A percentile compares a stretch with the other conserved stretches of the same genome.
These are phyloP conservation scores for Acanthamoeba rhysodes DNA, from an alignment of 208 protist genomes.

Conservation along the genomic window DNA sequence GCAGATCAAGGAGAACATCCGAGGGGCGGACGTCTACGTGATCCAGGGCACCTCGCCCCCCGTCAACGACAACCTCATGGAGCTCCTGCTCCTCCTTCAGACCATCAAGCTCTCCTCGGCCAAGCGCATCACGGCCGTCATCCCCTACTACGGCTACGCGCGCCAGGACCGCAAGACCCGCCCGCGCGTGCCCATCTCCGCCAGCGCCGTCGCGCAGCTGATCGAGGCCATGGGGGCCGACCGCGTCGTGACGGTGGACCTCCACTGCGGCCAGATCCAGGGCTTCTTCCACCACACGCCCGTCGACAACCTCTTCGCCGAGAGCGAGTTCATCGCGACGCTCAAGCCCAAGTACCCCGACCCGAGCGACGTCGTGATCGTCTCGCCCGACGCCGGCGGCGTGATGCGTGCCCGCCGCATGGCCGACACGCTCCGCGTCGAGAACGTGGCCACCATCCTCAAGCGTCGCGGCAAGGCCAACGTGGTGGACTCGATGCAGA, in stretches of 20 bases:
- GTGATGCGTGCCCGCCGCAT: slow-evolving; percentile 95
- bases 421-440: slow-evolving; percentile 93
- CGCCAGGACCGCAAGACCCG: slow-evolving; percentile 96
- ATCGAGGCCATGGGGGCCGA: slow-evolving; percentile 62
- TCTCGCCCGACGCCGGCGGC: slow-evolving; percentile 97
- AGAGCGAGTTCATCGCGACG: slow-evolving; percentile 92
- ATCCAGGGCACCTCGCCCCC: slow-evolving; percentile 97
- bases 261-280: slow-evolving; percentile 84
- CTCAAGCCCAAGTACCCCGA: slow-evolving; percentile 80
- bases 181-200: slow-evolving; percentile 95
- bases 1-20: slow-evolving; percentile 95
- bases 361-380: slow-evolving; percentile 89
- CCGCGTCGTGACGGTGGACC: slow-evolving; percentile 82
- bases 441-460: slow-evolving; percentile 94
- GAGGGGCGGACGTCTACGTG: slow-evolving; percentile 97
- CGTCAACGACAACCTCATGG: slow-evolving; percentile 97
- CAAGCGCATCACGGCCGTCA: slow-evolving; percentile 89
- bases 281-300: slow-evolving; percentile 93
- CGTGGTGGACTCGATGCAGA: slow-evolving; percentile 77
- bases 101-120: slow-evolving; percentile 83
- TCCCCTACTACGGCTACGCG: slow-evolving; percentile 96
- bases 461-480: slow-evolving; percentile 58
- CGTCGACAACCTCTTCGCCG: slow-evolving; percentile 94
- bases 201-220: slow-evolving; percentile 90
- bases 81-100: slow-evolving; percentile 81